Conservation (phyloP, 2,329 filamentous ascomycete genomes). For the Sordariomycetes sp. region DNA sequence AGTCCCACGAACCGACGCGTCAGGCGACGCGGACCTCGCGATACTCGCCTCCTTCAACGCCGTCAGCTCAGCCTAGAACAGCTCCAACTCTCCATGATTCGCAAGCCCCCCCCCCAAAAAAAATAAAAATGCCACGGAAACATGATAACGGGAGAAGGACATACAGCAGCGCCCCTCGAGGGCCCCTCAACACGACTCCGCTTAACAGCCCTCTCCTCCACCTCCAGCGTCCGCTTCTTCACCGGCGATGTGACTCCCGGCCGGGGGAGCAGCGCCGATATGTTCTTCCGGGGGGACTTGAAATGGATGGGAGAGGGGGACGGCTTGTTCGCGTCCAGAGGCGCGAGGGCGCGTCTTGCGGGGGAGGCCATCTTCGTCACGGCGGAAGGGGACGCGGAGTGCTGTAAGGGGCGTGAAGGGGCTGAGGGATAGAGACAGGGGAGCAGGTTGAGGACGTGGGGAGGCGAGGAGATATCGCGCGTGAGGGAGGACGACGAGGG, state of each 20-base stretch:
- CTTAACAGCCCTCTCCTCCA: slow-evolving; percentile 2
- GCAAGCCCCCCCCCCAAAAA: too few relatives aligned
- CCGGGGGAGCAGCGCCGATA: neutral
- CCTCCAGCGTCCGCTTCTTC: slow-evolving; percentile 3
- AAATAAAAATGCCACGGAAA: too few relatives aligned
- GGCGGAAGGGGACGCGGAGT: neutral
- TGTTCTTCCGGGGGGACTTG: slow-evolving; percentile 5
- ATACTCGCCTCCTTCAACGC: neutral
- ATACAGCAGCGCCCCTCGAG: neutral
- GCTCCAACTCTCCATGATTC: too few relatives aligned
- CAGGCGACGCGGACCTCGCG: slow-evolving; percentile 13
- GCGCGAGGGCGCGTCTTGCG: slow-evolving; percentile 7
- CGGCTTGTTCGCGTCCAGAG: slow-evolving; percentile 7
- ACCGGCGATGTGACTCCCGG: neutral
- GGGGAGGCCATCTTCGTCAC: slow-evolving; percentile 3
- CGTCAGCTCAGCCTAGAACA: neutral
- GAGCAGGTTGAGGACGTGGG: neutral
- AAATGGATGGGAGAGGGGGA: slow-evolving; percentile 5
- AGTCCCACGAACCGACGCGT: slow-evolving; percentile 27
- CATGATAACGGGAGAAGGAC: neutral
- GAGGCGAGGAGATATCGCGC: neutral
- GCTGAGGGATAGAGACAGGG: neutral
- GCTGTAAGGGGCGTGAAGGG: neutral
- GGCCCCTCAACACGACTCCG: neutral
- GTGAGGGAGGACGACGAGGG: neutral